Base-by-base conservation (phyloP, 1,284 basidiomycete species). In the Apiotrichum gracile region DNA sequence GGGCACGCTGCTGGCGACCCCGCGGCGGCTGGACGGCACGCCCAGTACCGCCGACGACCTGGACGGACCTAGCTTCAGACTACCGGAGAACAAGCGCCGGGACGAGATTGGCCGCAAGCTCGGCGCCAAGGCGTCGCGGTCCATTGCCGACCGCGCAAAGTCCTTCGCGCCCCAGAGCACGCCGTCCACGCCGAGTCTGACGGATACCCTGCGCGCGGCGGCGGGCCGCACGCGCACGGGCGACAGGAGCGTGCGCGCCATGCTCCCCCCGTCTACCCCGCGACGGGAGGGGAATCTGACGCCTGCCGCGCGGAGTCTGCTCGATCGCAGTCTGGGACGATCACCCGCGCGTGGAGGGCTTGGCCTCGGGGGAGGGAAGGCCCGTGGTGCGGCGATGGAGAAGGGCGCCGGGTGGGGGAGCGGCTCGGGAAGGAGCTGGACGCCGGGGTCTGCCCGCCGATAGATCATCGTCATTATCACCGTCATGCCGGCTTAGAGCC, bases 1-100 rank as follows among this genome's bases (percentile, higher is more conserved):
- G 88, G 91, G 91, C 7, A 90, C 88, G 21, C 79, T 94, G 14
- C 83, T 85, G 56, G 85, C 87, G 14, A 94, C 91, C 13, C 91
- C 57, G 27, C 27, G 33, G 9, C 50, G 50, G 89, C 80, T 93
- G 33, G 86, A 86, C 25, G 80, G 82, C 51, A 14, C 21, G n/a
- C n/a, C 37, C 12, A 76, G 80, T 0, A 60, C 57, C 14, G 6
- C 27, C 27, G 85, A 85, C 49, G 72, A 73, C 37, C 49, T 57
- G 6, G 74, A 78, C 16, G 70, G 75, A 9, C 80, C 76, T 33
- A 84, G 84, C 0, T 92, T 91, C 73, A 84, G 81, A 47, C 79
- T 92, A 49, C 80, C 83, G 5, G 82, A 81, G 34, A 83, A 84
- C 2, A 82, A 85, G 35, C 77, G 81, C 27, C 81, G 91, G 33